A percentile compares a stretch with the other conserved stretches of the same genome.
Evolutionary conservation across 345 rosid species (phyloP).

Genomic region (Linum usitatissimum): DNA sequence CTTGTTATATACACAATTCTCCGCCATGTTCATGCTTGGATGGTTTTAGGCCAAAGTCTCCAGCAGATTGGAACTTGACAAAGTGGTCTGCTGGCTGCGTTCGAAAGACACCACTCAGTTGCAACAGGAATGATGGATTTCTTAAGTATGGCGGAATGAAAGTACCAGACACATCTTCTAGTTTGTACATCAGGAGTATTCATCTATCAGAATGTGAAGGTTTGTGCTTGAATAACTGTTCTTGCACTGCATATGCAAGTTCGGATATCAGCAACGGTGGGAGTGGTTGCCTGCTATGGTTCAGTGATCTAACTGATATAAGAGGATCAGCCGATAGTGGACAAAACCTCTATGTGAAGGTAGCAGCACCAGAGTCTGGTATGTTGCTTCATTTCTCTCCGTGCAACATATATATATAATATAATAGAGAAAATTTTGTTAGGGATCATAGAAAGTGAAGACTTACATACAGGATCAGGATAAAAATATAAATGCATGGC

Average conservation of each 20-base stretch:
- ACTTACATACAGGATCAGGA: no score
- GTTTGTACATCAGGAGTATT: not conserved
- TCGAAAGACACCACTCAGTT: not conserved
- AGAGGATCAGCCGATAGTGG: not conserved
- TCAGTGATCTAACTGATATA: not conserved
- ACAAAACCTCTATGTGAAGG: conserved; percentile 1
- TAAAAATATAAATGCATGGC: no score
- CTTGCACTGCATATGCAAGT: conserved; percentile 4
- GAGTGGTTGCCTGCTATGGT: not conserved
- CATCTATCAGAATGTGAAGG: not conserved
- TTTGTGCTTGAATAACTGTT: not conserved
- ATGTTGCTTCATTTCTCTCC: not conserved
- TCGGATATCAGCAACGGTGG: not conserved
- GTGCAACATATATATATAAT: not conserved
- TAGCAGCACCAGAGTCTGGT: not conserved
- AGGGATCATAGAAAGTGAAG: not conserved
- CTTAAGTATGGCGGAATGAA: not conserved
- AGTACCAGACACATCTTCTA: not conserved
- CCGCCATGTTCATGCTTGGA: not conserved
- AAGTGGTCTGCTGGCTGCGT: not conserved
- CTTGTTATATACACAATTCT: not conserved
- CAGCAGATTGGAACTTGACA: not conserved
- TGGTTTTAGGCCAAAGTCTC: not conserved
- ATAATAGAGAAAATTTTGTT: not conserved
- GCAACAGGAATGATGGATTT: not conserved